phyloP scores from a whole-genome alignment of 1,284 basidiomycete genomes.

The Apiotrichum gamsii region DNA sequence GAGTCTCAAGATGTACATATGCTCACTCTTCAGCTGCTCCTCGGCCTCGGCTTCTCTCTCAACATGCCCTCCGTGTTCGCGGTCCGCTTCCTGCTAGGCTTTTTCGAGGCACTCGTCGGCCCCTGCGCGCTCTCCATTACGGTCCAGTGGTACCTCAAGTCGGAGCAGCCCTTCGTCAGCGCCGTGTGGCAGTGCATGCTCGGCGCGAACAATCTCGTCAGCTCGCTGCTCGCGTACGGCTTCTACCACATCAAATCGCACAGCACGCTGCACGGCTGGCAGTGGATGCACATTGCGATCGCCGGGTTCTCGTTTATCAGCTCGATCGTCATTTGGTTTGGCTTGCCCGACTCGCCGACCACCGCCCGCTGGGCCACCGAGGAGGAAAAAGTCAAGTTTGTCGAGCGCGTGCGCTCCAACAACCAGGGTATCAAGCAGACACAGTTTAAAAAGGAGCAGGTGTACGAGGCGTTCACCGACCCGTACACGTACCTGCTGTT shows the following conservation, averaged over 20 bases:
- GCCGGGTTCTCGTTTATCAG: conserved; percentile 15
- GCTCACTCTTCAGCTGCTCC: no score
- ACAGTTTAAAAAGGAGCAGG: conserved; percentile 24
- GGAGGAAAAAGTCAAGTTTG: conserved; percentile 27
- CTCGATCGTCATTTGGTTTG: conserved; percentile 18
- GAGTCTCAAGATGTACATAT: no score
- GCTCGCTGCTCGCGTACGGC: conserved; percentile 15
- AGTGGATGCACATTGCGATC: conserved; percentile 27
- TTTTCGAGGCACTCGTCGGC: conserved; percentile 32
- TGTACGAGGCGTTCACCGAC: conserved; percentile 26
- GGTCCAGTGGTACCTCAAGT: conserved; percentile 24
- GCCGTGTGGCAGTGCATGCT: conserved; percentile 13
- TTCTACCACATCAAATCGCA: conserved; percentile 23
- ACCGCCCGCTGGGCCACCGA: conserved; percentile 26
- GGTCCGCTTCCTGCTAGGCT: conserved; percentile 26
- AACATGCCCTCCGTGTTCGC: conserved; percentile 55
- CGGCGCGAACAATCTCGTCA: conserved; percentile 5
- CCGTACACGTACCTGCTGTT: conserved; percentile 29
- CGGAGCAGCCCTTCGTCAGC: conserved; percentile 19
- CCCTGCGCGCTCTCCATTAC: conserved; percentile 21
- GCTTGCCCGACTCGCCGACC: conserved; percentile 31
- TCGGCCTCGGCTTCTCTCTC: conserved; percentile 68
- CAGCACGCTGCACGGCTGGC: conserved; percentile 23
- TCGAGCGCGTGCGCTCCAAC: conserved; percentile 35
- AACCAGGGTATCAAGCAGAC: conserved; percentile 35